Evolutionary conservation across 2,329 filamentous ascomycete genomes (phyloP).

Genomic region (Neonectria neomacrospora): DNA sequence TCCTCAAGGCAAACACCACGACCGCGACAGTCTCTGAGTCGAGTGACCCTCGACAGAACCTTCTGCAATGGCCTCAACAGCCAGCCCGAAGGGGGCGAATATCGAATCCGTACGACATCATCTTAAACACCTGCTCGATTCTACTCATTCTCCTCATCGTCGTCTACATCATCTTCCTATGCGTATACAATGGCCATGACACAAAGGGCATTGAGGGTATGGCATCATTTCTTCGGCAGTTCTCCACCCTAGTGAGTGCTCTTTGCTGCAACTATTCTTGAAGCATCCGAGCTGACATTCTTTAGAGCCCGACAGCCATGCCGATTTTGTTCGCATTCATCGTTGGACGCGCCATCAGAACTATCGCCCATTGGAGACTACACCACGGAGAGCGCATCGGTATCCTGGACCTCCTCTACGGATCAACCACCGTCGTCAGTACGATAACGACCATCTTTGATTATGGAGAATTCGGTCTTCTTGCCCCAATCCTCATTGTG

Average conservation of each 20-base stretch:
- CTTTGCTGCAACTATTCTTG: background rate
- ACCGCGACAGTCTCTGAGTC: background rate
- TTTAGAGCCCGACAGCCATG: conserved; percentile 19
- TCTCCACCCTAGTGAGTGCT: conserved; percentile 15
- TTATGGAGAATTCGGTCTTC: conserved; percentile 7
- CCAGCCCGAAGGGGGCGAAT: background rate
- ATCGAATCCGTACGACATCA: background rate
- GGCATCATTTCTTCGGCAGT: conserved; percentile 10
- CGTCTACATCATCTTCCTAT: conserved; percentile 17
- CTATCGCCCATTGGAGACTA: conserved; percentile 20
- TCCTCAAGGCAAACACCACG: background rate
- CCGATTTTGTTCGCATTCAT: conserved; percentile 22
- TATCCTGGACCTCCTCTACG: conserved; percentile 14
- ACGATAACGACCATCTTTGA: conserved; percentile 20
- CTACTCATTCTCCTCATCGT: conserved; percentile 7
- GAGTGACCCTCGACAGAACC: background rate
- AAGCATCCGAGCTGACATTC: background rate
- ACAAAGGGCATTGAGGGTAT: conserved; percentile 6
- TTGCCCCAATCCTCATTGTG: background rate
- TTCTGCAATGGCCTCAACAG: conserved; percentile 9
- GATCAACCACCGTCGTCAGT: conserved; percentile 18
- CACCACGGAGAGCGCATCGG: conserved; percentile 25
- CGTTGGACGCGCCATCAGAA: conserved; percentile 19
- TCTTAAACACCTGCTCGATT: conserved; percentile 9
- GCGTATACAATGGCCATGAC: conserved; percentile 6